phyloP scores from a whole-genome alignment of 208 protist species.

The Acanthamoeba lugdunensis region DNA sequence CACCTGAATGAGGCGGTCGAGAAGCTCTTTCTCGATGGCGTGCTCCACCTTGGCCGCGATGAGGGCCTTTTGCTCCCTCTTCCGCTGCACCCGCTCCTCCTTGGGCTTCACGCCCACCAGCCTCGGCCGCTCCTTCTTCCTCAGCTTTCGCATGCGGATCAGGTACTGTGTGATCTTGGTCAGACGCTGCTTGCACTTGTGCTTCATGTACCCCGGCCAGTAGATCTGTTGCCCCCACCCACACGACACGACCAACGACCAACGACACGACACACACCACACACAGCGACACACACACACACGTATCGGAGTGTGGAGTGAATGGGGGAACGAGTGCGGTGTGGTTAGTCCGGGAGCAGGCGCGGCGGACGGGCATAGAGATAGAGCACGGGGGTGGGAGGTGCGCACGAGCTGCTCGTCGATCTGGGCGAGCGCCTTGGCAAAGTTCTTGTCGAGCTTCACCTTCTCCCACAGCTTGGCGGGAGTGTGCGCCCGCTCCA shows the following conservation, averaged over 20 bases:
- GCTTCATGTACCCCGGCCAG: constrained; percentile 93
- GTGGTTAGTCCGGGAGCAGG: too few relatives aligned
- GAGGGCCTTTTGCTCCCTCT: constrained; percentile 95
- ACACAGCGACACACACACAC: too few relatives aligned
- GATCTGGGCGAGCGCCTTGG: constrained; percentile 89
- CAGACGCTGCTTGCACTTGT: constrained; percentile 96
- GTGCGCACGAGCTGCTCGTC: constrained; percentile 91
- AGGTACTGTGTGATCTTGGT: constrained; percentile 97
- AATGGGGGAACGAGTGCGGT: too few relatives aligned
- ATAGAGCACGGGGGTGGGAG: neutral
- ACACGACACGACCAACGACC: too few relatives aligned
- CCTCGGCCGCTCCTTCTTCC: constrained; percentile 89
- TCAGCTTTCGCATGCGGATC: constrained; percentile 96
- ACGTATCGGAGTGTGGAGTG: too few relatives aligned
- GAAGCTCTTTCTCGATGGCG: constrained; percentile 97
- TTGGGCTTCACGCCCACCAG: constrained; percentile 96
- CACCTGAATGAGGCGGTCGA: constrained; percentile 94
- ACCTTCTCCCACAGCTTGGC: constrained; percentile 97
- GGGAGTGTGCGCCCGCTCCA: constrained; percentile 97
- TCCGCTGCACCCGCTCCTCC: constrained; percentile 94
- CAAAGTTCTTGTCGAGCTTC: constrained; percentile 95
- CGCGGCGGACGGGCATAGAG: neutral
- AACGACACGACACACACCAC: too few relatives aligned
- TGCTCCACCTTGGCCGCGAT: constrained; percentile 95
- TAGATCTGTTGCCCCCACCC: constrained; percentile 88